Evolutionary conservation across 2,329 filamentous ascomycete species (phyloP).

Genomic region (Pyricularia sp.): DNA sequence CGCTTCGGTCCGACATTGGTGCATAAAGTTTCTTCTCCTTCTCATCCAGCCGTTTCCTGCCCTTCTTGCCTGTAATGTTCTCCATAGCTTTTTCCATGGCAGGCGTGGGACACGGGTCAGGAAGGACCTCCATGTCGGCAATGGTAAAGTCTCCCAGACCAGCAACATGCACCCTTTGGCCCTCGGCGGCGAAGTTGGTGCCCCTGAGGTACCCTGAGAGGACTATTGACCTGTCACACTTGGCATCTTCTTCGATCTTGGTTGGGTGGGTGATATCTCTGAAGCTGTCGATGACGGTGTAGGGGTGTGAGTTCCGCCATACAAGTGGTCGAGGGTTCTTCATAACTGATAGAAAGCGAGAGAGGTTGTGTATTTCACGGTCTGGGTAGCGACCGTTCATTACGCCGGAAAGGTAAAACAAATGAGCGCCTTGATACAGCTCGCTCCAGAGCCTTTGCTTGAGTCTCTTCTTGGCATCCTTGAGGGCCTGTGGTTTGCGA

Average conservation of each 20-base stretch:
- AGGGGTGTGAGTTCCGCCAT: conserved; percentile 94
- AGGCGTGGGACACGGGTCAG: conserved; percentile 91
- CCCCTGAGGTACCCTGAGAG: conserved; percentile 89
- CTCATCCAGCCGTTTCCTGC: conserved; percentile 71
- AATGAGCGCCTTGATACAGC: conserved; percentile 87
- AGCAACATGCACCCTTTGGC: conserved; percentile 81
- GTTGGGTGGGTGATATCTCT: conserved; percentile 91
- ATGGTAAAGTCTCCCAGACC: conserved; percentile 84
- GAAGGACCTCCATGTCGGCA: conserved; percentile 69
- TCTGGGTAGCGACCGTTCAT: conserved; percentile 96
- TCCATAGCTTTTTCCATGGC: conserved; percentile 77
- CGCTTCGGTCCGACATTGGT: conserved; percentile 95
- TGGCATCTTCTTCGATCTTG: conserved; percentile 73
- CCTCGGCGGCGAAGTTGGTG: conserved; percentile 74
- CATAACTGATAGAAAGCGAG: conserved; percentile 93
- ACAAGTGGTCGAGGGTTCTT: conserved; percentile 95
- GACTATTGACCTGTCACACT: conserved; percentile 82
- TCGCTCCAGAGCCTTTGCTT: conserved; percentile 97
- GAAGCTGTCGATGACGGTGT: conserved; percentile 86
- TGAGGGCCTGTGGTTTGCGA: conserved; percentile 80
- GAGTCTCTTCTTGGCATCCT: conserved; percentile 87
- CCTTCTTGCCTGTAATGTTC: conserved; percentile 72
- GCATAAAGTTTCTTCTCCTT: conserved; percentile 96
- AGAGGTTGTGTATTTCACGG: conserved; percentile 89
- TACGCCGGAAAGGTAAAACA: conserved; percentile 93